Conservation (phyloP, 2,329 filamentous ascomycete species). For the Colletotrichum agaves region DNA sequence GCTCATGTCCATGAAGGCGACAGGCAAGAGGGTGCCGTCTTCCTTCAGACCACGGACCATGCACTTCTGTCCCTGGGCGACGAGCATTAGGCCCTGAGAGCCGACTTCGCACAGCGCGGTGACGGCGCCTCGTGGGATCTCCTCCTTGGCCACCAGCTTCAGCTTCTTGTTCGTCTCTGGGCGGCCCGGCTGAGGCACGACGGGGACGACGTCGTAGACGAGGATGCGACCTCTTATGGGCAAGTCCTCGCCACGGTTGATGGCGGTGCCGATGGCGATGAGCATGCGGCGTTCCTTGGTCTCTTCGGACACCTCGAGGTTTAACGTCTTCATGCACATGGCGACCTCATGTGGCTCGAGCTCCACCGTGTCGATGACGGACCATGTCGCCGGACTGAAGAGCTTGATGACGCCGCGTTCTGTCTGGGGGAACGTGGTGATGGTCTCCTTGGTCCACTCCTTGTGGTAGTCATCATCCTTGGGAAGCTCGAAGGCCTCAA, state of each 20-base stretch:
- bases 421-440: constrained; percentile 71
- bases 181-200: constrained; percentile 87
- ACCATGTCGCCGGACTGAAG: constrained; percentile 80
- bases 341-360: constrained; percentile 81
- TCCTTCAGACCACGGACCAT: constrained; percentile 97
- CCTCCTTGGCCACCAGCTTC: constrained; percentile 88
- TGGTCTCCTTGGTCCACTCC: constrained; percentile 82
- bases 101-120: constrained; percentile 87
- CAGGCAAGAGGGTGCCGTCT: constrained; percentile 89
- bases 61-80: constrained; percentile 94
- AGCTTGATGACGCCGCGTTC: constrained; percentile 81
- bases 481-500: constrained; percentile 81
- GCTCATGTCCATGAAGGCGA: constrained; percentile 98
- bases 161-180: constrained; percentile 88
- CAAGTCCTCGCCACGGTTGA: constrained; percentile 90
- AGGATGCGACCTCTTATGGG: constrained; percentile 86
- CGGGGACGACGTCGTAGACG: constrained; percentile 90
- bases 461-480: constrained; percentile 86
- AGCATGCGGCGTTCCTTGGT: constrained; percentile 88
- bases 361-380: constrained; percentile 78
- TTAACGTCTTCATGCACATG: constrained; percentile 83
- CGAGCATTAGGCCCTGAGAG: constrained; percentile 87
- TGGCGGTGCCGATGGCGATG: constrained; percentile 85
- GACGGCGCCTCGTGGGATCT: constrained; percentile 90
- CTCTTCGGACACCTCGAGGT: constrained; percentile 89